Percentiles rank a stretch among this genome's conserved stretches.
phyloP scores from a whole-genome alignment of 1,139 yeast species.

The Kluyveromyces sp. region DNA sequence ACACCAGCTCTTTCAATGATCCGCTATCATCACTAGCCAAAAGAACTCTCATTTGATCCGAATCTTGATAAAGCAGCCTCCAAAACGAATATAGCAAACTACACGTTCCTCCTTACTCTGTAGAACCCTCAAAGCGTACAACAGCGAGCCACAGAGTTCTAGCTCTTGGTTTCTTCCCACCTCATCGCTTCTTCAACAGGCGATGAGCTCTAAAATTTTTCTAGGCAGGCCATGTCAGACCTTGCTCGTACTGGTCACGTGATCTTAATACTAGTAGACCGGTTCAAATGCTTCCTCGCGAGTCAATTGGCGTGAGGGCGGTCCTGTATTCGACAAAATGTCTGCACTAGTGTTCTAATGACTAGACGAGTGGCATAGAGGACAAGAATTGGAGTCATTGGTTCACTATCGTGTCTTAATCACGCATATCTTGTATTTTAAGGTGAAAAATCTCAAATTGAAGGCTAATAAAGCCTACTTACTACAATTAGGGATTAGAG shows the following conservation, averaged over 20 bases:
- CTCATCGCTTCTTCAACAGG: slow-evolving; percentile 5
- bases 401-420: neutral
- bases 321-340: no score
- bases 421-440: neutral
- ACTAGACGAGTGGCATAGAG: neutral
- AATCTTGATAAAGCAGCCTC: no score
- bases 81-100: no score
- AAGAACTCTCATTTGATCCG: slow-evolving; percentile 29
- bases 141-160: neutral
- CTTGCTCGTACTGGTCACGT: slow-evolving; percentile 1
- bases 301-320: no score
- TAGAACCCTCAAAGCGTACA: no score
- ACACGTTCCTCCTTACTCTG: no score
- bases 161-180: neutral
- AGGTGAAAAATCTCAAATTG: neutral
- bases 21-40: slow-evolving; percentile 30
- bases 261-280: no score
- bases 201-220: slow-evolving; percentile 18
- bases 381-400: neutral
- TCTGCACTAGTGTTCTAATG: no score
- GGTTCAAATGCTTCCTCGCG: no score
- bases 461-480: no score
- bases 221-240: neutral
- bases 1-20: slow-evolving; percentile 41
- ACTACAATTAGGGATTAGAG: no score